Percentiles rank a stretch among this genome's conserved stretches.
Evolutionary conservation across 371 early-diverging fungal genomes (phyloP).

Genomic region (Dichotomocladium elegans): DNA sequence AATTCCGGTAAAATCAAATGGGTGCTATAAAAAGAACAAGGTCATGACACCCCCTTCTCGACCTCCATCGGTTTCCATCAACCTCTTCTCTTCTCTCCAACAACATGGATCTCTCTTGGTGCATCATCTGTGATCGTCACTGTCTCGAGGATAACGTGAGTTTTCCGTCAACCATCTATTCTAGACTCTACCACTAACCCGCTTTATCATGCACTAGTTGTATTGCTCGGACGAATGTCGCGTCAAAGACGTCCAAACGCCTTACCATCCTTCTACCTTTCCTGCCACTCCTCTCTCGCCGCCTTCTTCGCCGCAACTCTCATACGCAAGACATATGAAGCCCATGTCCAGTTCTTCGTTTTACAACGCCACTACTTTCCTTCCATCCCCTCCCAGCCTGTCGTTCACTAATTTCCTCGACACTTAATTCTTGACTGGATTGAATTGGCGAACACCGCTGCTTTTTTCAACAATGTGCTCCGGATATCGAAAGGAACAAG

Average conservation of each 20-base stretch:
- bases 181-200: constrained; percentile 1
- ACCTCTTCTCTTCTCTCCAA: neutral
- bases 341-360: neutral
- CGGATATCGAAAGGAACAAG: too few relatives aligned
- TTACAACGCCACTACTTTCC: neutral
- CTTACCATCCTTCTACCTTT: neutral
- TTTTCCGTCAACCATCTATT: neutral
- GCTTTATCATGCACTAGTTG: constrained; percentile 5
- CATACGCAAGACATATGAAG: constrained; percentile 1
- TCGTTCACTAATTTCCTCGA: constrained; percentile 1
- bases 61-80: neutral
- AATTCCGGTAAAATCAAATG: too few relatives aligned
- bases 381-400: constrained; percentile 10
- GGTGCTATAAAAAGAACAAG: too few relatives aligned
- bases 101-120: constrained; percentile 30
- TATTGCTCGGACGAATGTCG: constrained; percentile 20
- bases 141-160: constrained; percentile 25
- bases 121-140: constrained; percentile 28
- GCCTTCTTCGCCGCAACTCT: constrained; percentile 11
- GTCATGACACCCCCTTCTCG: too few relatives aligned
- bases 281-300: constrained; percentile 1
- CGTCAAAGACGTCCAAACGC: constrained; percentile 5
- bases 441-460: too few relatives aligned
- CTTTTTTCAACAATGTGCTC: too few relatives aligned
- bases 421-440: constrained; percentile 5